These are phyloP conservation scores for Ustanciosporium gigantosporum DNA, from an alignment of 1,284 basidiomycete species.

Conservation along the genomic window DNA sequence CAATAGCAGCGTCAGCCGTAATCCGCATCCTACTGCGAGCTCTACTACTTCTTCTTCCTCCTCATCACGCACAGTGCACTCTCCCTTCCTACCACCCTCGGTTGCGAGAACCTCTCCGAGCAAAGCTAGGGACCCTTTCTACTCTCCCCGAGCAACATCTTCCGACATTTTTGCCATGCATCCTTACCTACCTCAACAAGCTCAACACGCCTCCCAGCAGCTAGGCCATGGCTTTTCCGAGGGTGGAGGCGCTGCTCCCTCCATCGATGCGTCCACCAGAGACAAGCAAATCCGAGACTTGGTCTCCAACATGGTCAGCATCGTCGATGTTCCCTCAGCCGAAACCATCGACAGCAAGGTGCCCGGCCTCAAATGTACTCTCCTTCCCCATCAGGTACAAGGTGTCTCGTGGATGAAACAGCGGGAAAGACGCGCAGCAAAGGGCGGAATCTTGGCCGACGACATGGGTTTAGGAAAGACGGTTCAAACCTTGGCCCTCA, in stretches of 20 bases:
- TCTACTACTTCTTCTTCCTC: not conserved
- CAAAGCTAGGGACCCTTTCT: slow-evolving; percentile 32
- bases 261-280: slow-evolving; percentile 38
- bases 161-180: slow-evolving; percentile 8
- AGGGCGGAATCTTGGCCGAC: slow-evolving; percentile 83
- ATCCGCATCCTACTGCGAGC: not conserved
- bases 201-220: not conserved
- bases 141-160: slow-evolving; percentile 7
- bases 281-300: slow-evolving; percentile 48
- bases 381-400: slow-evolving; percentile 84
- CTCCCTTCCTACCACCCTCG: not conserved
- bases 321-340: slow-evolving; percentile 32
- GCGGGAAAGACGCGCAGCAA: slow-evolving; percentile 73
- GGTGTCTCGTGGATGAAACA: slow-evolving; percentile 85
- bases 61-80: not conserved
- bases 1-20: not conserved
- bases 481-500: slow-evolving; percentile 84
- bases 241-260: slow-evolving; percentile 4
- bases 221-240: slow-evolving; percentile 2
- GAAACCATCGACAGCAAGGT: slow-evolving; percentile 18
- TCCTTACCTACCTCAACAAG: slow-evolving; percentile 1
- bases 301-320: slow-evolving; percentile 46
- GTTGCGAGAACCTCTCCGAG: no score
- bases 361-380: slow-evolving; percentile 66
- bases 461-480: slow-evolving; percentile 93